Evolutionary conservation across 768 basidiomycete species (phyloP).

Genomic region (Lactarius sanguifluus): DNA sequence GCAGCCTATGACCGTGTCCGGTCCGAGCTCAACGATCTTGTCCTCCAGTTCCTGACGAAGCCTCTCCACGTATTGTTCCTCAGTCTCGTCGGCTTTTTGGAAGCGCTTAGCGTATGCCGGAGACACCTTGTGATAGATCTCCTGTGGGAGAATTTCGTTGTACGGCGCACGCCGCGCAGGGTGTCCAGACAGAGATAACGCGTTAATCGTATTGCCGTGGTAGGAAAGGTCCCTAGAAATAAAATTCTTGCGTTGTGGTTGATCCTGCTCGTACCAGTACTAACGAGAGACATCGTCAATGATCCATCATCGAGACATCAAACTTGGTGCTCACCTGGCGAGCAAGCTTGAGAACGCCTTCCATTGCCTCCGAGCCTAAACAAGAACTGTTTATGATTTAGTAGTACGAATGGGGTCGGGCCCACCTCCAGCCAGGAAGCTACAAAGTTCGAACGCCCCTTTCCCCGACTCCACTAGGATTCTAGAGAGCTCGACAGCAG

Average conservation of each 20-base stretch:
- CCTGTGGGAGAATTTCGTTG: slow-evolving; percentile 57
- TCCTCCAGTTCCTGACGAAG: slow-evolving; percentile 79
- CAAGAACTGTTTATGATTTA: not conserved
- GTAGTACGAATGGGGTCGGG: slow-evolving; percentile 4
- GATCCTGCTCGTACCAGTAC: slow-evolving; percentile 71
- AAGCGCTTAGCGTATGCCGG: slow-evolving; percentile 87
- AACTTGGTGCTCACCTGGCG: slow-evolving; percentile 54
- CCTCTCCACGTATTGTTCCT: slow-evolving; percentile 76
- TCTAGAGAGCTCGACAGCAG: slow-evolving; percentile 78
- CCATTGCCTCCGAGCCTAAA: slow-evolving; percentile 86
- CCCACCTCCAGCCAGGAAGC: slow-evolving; percentile 75
- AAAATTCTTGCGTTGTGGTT: slow-evolving; percentile 70
- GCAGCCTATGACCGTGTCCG: slow-evolving; percentile 83
- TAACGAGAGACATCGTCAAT: slow-evolving; percentile 33
- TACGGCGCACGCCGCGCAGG: slow-evolving; percentile 69
- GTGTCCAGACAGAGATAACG: slow-evolving; percentile 67
- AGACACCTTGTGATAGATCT: slow-evolving; percentile 80
- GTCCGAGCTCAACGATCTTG: slow-evolving; percentile 80
- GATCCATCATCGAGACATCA: not conserved
- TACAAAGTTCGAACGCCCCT: slow-evolving; percentile 70
- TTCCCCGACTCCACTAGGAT: slow-evolving; percentile 61
- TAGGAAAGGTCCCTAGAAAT: slow-evolving; percentile 78
- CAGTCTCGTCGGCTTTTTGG: slow-evolving; percentile 63
- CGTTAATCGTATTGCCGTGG: slow-evolving; percentile 81
- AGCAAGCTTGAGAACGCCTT: slow-evolving; percentile 77